These are phyloP conservation scores for Bombardia bombarda DNA, from an alignment of 495 filamentous ascomycete species.

Conservation along the genomic window DNA sequence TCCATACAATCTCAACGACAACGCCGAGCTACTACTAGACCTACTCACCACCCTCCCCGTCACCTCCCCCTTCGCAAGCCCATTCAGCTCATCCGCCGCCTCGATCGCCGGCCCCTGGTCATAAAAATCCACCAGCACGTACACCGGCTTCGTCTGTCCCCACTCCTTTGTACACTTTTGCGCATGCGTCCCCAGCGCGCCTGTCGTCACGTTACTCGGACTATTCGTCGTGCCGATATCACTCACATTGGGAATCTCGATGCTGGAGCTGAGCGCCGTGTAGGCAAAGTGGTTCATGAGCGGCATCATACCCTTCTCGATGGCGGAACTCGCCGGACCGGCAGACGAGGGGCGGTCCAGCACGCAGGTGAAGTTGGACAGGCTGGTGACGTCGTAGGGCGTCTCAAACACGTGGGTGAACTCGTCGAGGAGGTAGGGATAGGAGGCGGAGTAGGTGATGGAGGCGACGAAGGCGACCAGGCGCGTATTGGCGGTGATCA, in stretches of 20 bases:
- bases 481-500: conserved; percentile 53
- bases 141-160: conserved; percentile 43
- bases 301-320: conserved; percentile 38
- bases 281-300: conserved; percentile 71
- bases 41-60: conserved; percentile 7
- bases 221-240: conserved; percentile 50
- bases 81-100: conserved; percentile 52
- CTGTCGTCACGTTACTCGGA: conserved; percentile 31
- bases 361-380: conserved; percentile 46
- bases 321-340: conserved; percentile 36
- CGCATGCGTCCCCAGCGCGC: conserved; percentile 53
- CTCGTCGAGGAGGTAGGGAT: conserved; percentile 60
- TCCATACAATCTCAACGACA: conserved; percentile 19
- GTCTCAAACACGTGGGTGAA: conserved; percentile 70
- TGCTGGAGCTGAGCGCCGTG: conserved; percentile 45
- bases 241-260: conserved; percentile 48
- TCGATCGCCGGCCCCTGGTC: conserved; percentile 52
- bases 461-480: conserved; percentile 57
- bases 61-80: conserved; percentile 42
- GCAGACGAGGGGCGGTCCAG: conserved; percentile 50
- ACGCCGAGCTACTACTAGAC: background rate
- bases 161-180: conserved; percentile 45
- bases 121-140: conserved; percentile 62
- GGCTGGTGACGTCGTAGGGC: conserved; percentile 51
- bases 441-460: conserved; percentile 36